These are phyloP conservation scores for Clavulina sp. DNA, from an alignment of 768 basidiomycete genomes.

Conservation along the genomic window DNA sequence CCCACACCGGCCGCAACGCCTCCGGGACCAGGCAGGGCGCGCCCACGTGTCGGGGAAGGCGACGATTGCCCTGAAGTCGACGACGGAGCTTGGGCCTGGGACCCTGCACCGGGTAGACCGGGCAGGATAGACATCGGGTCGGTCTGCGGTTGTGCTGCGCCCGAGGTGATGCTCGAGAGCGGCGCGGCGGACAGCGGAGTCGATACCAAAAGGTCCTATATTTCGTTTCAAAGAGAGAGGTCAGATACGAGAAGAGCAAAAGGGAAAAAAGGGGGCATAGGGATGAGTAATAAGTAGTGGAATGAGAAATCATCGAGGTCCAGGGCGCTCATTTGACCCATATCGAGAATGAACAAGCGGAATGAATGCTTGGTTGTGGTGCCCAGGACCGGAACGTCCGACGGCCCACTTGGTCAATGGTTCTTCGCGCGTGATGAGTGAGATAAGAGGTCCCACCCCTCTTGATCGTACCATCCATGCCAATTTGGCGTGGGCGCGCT, in stretches of 20 bases:
- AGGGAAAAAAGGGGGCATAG: background rate
- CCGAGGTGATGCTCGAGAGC: background rate
- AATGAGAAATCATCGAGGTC: too few relatives aligned
- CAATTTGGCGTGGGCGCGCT: too few relatives aligned
- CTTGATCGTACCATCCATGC: too few relatives aligned
- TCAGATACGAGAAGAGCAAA: background rate
- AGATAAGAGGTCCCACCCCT: too few relatives aligned
- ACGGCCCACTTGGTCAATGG: too few relatives aligned
- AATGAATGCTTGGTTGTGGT: too few relatives aligned
- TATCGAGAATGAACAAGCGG: too few relatives aligned
- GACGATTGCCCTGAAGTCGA: background rate
- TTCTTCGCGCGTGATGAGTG: too few relatives aligned
- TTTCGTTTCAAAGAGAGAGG: background rate
- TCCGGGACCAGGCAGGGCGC: background rate
- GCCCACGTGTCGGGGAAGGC: background rate
- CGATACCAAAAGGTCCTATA: background rate
- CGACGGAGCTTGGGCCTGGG: too few relatives aligned
- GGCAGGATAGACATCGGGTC: background rate
- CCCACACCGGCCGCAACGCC: background rate
- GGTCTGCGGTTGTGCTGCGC: too few relatives aligned
- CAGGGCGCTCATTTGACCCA: too few relatives aligned
- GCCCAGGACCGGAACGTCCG: too few relatives aligned
- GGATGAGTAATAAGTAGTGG: background rate
- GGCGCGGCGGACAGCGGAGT: conserved; percentile 1
- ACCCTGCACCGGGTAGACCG: background rate